Evolutionary conservation across 202 grass and related monocot genomes (phyloP).

Genomic region (Thinopyrum obtusiflorum): DNA sequence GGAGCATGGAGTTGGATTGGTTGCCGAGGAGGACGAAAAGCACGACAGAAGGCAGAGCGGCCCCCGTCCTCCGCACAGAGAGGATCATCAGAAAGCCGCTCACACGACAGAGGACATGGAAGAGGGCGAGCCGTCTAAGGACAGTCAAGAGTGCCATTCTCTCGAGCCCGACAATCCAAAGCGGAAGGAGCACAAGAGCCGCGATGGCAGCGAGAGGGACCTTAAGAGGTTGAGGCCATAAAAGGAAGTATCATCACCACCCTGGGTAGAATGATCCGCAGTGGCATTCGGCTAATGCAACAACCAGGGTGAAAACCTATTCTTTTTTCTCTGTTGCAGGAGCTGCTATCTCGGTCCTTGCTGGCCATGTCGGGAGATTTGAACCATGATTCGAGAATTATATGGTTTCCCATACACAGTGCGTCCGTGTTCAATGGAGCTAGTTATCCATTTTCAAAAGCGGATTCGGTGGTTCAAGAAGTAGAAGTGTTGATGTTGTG

Average conservation of each 20-base stretch:
- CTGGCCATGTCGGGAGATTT: not conserved
- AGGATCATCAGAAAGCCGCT: conserved; percentile 30
- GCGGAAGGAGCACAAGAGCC: conserved; percentile 43
- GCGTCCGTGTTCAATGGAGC: not conserved
- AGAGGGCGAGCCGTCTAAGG: conserved; percentile 65
- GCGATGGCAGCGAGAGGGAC: conserved; percentile 40
- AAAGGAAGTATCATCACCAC: conserved; percentile 4
- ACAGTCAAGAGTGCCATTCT: conserved; percentile 42
- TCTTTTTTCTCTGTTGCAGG: not conserved
- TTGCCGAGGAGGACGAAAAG: conserved; percentile 49
- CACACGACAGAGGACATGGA: conserved; percentile 26
- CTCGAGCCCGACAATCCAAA: conserved; percentile 30
- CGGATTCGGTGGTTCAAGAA: too few relatives aligned
- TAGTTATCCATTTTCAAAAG: too few relatives aligned
- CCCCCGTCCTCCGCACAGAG: conserved; percentile 16
- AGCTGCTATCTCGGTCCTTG: not conserved
- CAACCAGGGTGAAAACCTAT: not conserved
- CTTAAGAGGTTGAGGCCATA: conserved; percentile 56
- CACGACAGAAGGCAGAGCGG: conserved; percentile 39
- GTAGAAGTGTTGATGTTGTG: not conserved
- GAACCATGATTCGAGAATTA: not conserved
- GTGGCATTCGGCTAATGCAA: not conserved
- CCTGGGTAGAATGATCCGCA: not conserved
- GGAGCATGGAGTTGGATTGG: conserved; percentile 75
- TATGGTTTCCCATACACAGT: not conserved